Percentiles rank a stretch among this genome's conserved stretches.
phyloP scores from a whole-genome alignment of 371 early-diverging fungal genomes.

The Mucor circinelloides region DNA sequence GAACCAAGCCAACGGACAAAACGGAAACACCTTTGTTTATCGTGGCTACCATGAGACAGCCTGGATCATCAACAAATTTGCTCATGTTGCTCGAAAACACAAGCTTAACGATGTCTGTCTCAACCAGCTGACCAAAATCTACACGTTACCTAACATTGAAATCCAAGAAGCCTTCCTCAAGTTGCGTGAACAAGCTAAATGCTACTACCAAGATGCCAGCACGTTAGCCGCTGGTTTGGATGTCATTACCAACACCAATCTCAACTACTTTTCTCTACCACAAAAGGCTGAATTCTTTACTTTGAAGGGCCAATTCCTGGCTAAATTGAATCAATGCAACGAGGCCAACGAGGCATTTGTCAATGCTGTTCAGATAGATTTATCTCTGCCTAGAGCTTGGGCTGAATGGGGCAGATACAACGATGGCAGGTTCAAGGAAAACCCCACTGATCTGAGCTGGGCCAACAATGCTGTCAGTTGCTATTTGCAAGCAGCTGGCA shows the following conservation, averaged over 20 bases:
- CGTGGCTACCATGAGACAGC: constrained; percentile 99
- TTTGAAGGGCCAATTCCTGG: constrained; percentile 92
- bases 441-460: constrained; percentile 78
- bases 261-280: constrained; percentile 88
- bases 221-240: constrained; percentile 95
- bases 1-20: constrained; percentile 53
- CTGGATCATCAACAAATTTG: constrained; percentile 99
- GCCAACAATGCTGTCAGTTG: constrained; percentile 95
- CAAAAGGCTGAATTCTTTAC: constrained; percentile 98
- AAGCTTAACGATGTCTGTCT: constrained; percentile 93
- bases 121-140: constrained; percentile 92
- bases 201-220: constrained; percentile 83
- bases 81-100: constrained; percentile 97
- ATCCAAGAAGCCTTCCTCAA: constrained; percentile 98
- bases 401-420: constrained; percentile 97
- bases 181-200: constrained; percentile 98
- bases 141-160: constrained; percentile 99
- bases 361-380: constrained; percentile 90
- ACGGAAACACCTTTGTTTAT: constrained; percentile 86
- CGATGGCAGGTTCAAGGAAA: constrained; percentile 84
- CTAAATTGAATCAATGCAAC: constrained; percentile 82
- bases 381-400: constrained; percentile 93
- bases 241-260: constrained; percentile 98
- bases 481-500: constrained; percentile 94
- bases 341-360: constrained; percentile 95